Evolutionary conservation across 352 stramenopile species (phyloP), one percentile per base, ranked within the genome.

Genomic region (Phytophthora foliorum): DNA sequence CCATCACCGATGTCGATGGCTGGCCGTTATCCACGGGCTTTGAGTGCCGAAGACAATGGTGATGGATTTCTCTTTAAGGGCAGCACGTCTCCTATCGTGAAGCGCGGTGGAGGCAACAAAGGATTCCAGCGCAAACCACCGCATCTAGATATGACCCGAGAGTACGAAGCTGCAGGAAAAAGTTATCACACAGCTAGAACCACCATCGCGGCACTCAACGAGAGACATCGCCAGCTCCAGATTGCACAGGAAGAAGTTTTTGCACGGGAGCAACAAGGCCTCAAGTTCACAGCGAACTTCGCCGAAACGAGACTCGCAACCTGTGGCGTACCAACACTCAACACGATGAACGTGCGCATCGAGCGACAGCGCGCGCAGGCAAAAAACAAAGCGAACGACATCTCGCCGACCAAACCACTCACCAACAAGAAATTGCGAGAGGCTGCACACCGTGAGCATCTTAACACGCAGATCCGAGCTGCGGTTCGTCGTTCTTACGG

Each of bases 271-370:
- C 25, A 63, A 27, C 52, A 82, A 6, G 65, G 70, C 9, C 54
- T 71, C 5, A 81, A 82, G 34, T 89, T 85, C 61, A 77, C 61
- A n/a, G 60, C 81, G 24, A 67, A 62, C 24, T 93, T 93, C 24
- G 69, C 78, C 5, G 84, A 93, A 72, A 88, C 72, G 13, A 69
- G 84, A 22, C 68, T 94, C 2, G 84, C 74, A 19, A 92, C 86
- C 3, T 89, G 77, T 17, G 84, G 84, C 9, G 39, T 69, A n/a
- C 83, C 83, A 13, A 93, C 83, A 4, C 59, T 94, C 32, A 94
- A 94, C 53, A 83, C 74, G 0, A 80, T 91, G 66, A 73, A 66
- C 44, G 78, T 93, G 13, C 59, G 78, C 21, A 88, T 93, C 39
- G 69, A 77, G 34, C 69, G 85, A 2, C 76, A 90, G 41, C 75